Evolutionary conservation across 805 yeast species (phyloP).

Genomic region (Spathaspora sp.): DNA sequence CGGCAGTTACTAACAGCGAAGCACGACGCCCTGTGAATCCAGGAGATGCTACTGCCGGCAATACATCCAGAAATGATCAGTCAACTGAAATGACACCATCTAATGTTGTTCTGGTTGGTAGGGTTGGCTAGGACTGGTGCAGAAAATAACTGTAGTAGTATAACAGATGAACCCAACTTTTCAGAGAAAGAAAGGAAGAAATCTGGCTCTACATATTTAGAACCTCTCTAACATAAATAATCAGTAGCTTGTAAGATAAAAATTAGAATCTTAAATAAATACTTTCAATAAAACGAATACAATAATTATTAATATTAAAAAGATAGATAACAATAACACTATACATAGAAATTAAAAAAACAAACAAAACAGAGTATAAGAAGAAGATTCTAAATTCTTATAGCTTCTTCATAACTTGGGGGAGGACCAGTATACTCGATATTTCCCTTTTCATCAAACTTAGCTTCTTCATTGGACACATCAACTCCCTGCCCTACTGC

Average conservation of each 20-base stretch:
- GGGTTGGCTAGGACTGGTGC: neutral
- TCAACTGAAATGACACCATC: too few relatives aligned
- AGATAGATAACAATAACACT: neutral
- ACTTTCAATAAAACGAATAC: neutral
- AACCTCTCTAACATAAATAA: too few relatives aligned
- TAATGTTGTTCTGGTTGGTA: too few relatives aligned
- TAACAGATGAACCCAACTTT: neutral
- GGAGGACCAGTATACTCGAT: conserved; percentile 59
- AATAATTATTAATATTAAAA: neutral
- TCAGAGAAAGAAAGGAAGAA: neutral
- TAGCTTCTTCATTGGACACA: conserved; percentile 56
- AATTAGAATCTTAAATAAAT: neutral
- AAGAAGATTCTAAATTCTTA: conserved; percentile 24
- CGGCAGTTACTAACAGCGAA: neutral
- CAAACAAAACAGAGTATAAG: neutral
- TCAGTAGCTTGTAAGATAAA: neutral
- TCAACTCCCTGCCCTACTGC: conserved; percentile 53
- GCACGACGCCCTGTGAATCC: too few relatives aligned
- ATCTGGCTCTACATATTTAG: neutral
- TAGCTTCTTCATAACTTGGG: conserved; percentile 59
- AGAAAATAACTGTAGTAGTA: neutral
- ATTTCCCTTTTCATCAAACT: conserved; percentile 54
- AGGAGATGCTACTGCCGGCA: too few relatives aligned
- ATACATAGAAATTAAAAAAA: neutral
- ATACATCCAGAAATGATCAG: too few relatives aligned